These are phyloP conservation scores for Prunus campanulata DNA, from an alignment of 306 rosid species.

Conservation along the genomic window DNA sequence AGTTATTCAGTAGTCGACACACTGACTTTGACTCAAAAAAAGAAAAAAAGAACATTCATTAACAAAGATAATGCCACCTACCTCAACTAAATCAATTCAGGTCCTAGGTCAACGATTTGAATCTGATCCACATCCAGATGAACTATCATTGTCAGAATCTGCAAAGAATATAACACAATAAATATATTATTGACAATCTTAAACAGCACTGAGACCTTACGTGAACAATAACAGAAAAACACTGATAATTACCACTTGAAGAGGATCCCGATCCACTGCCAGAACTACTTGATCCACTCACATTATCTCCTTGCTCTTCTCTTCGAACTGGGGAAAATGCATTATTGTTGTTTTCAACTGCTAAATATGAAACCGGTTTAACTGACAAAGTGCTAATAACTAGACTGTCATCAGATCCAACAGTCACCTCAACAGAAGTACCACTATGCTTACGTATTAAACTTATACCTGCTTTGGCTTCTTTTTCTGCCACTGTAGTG, in stretches of 20 bases:
- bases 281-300: conserved; percentile 63
- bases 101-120: conserved; percentile 46
- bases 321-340: conserved; percentile 35
- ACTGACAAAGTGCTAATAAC: neutral
- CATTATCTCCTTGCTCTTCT: conserved; percentile 37
- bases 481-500: conserved; percentile 27
- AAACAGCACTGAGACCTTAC: neutral
- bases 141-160: conserved; percentile 76
- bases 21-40: neutral
- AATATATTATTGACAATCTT: neutral
- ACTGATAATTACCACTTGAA: conserved; percentile 12
- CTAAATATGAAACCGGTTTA: neutral
- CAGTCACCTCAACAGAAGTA: neutral
- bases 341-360: conserved; percentile 35
- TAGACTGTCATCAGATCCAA: neutral
- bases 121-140: conserved; percentile 67
- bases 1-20: neutral
- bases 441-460: neutral
- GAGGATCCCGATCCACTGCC: conserved; percentile 70
- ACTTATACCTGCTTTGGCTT: conserved; percentile 45
- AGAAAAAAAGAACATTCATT: neutral
- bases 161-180: conserved; percentile 27
- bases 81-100: conserved; percentile 28
- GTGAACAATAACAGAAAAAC: neutral
- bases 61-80: conserved; percentile 4